Conservation (phyloP, 129 eudicot species). For the Flaveria ramosissima region DNA sequence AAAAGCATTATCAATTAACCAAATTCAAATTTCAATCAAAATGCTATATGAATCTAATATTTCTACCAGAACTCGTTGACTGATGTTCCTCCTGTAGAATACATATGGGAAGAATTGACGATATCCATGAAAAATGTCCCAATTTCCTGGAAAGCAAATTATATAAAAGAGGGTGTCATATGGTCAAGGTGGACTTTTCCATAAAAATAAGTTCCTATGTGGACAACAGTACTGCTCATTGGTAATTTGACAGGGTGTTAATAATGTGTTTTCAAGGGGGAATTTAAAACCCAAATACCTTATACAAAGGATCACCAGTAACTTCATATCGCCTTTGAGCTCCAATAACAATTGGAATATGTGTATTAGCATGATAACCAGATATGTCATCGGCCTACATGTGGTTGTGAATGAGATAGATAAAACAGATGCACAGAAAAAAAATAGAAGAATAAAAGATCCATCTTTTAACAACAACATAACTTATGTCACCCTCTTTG, state of each 20-base stretch:
- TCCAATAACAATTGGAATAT: slow-evolving; percentile 88
- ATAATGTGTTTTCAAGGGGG: not conserved
- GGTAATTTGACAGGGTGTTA: slow-evolving; percentile 3
- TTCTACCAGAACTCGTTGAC: slow-evolving; percentile 71
- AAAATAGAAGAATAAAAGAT: not conserved
- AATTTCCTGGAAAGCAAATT: slow-evolving; percentile 61
- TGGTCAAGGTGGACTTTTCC: not conserved
- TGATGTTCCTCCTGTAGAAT: slow-evolving; percentile 95
- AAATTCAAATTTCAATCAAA: not conserved
- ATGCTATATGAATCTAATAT: not conserved
- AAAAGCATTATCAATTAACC: slow-evolving; percentile 3
- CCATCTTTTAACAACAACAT: slow-evolving; percentile 7
- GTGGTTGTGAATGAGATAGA: not conserved
- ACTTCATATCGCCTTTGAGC: slow-evolving; percentile 82
- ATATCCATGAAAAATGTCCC: slow-evolving; percentile 79
- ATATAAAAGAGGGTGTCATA: slow-evolving; percentile 8
- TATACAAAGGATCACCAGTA: slow-evolving; percentile 84
- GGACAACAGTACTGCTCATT: not conserved
- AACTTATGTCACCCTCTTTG: not conserved
- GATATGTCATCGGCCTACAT: slow-evolving; percentile 82
- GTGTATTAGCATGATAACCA: slow-evolving; percentile 80
- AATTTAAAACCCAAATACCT: slow-evolving; percentile 39
- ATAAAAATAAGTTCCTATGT: not conserved
- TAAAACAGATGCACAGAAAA: not conserved
- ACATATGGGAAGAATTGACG: slow-evolving; percentile 74